phyloP scores from a whole-genome alignment of 768 basidiomycete species.

The Hypholoma sublateritium region DNA sequence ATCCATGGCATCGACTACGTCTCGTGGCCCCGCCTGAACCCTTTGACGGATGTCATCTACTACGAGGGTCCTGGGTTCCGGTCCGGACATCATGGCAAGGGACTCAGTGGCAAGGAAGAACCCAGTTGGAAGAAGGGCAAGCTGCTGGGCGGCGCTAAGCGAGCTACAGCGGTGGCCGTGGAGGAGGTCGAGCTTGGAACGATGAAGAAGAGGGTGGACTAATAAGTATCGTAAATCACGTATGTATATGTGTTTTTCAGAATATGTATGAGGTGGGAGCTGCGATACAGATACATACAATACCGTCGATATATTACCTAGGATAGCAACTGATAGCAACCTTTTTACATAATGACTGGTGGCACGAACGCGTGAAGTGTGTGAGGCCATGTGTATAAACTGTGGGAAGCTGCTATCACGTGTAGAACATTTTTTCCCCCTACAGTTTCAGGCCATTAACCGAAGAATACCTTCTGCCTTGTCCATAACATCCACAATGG shows the following conservation, averaged over 20 bases:
- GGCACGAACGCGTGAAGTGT: neutral
- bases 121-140: constrained; percentile 5
- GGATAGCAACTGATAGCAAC: neutral
- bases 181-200: constrained; percentile 82
- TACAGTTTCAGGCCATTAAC: constrained; percentile 1
- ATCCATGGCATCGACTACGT: constrained; percentile 94
- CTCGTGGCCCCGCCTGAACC: constrained; percentile 87
- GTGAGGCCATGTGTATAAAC: neutral
- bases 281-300: no score
- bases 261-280: neutral
- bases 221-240: constrained; percentile 7
- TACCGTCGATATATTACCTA: neutral
- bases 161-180: constrained; percentile 31
- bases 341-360: neutral
- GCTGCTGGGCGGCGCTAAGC: no score
- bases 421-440: constrained; percentile 2
- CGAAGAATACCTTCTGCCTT: constrained; percentile 5
- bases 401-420: constrained; percentile 5
- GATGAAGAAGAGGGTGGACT: constrained; percentile 77
- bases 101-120: constrained; percentile 43
- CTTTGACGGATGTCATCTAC: constrained; percentile 80
- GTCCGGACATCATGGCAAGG: constrained; percentile 74
- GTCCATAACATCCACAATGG: constrained; percentile 27
- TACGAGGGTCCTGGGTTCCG: constrained; percentile 90
- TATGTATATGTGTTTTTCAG: neutral